Evolutionary conservation across 768 basidiomycete genomes (phyloP).

Genomic region (Boletus fagicola): DNA sequence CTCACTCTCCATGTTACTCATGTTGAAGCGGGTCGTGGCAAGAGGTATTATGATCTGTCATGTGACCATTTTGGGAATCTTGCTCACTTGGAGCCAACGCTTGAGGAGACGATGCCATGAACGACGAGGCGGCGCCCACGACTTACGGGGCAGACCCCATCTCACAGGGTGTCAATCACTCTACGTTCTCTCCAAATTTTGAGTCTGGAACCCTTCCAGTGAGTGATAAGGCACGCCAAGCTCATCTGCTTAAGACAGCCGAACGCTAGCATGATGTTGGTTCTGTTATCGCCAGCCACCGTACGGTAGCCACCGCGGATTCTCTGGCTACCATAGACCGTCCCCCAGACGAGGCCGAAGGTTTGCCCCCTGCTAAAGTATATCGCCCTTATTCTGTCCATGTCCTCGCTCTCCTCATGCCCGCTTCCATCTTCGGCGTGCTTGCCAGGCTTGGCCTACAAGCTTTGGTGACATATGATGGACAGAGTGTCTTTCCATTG

Average conservation of each 20-base stretch:
- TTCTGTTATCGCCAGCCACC: slow-evolving; percentile 35
- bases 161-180: neutral
- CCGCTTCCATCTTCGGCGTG: slow-evolving; percentile 81
- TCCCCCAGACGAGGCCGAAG: slow-evolving; percentile 36
- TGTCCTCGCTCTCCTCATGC: slow-evolving; percentile 69
- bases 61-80: slow-evolving; percentile 5
- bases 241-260: neutral
- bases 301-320: slow-evolving; percentile 31
- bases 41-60: slow-evolving; percentile 2
- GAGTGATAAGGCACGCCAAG: slow-evolving; percentile 1
- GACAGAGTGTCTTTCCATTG: slow-evolving; percentile 73
- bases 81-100: neutral
- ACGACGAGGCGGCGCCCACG: neutral
- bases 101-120: slow-evolving; percentile 1
- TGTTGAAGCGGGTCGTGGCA: slow-evolving; percentile 28
- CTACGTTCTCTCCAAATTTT: neutral
- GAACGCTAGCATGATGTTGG: slow-evolving; percentile 31
- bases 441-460: slow-evolving; percentile 78
- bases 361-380: slow-evolving; percentile 35
- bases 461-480: slow-evolving; percentile 73
- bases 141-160: neutral
- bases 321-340: slow-evolving; percentile 44
- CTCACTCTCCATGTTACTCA: slow-evolving; percentile 92
- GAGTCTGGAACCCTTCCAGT: neutral
- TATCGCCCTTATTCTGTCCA: slow-evolving; percentile 58